These are phyloP conservation scores for Gastrodia elata DNA, from an alignment of 106 monocot species.

Conservation along the genomic window DNA sequence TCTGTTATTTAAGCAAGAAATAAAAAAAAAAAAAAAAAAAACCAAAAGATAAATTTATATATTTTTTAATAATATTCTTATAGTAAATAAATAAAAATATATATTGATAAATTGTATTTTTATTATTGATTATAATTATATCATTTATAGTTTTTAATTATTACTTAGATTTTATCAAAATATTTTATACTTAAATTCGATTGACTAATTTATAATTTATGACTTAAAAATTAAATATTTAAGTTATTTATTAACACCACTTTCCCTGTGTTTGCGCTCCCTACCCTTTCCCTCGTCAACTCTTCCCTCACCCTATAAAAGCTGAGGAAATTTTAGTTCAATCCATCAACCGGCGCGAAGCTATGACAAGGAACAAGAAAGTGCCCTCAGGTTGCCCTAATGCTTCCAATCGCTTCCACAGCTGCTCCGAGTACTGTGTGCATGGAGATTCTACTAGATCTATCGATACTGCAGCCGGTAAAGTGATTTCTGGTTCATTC, in stretches of 20 bases:
- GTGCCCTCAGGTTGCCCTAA: constrained; percentile 26
- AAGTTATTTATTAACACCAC: not conserved
- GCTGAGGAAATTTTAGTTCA: not conserved
- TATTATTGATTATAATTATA: no score
- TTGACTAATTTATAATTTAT: no score
- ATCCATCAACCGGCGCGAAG: no score
- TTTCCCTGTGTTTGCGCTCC: not conserved
- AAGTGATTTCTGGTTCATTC: not conserved
- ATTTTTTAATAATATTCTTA: no score
- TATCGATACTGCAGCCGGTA: not conserved
- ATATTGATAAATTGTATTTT: no score
- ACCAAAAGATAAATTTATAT: no score
- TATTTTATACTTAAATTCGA: no score
- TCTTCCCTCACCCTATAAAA: not conserved
- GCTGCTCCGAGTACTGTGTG: constrained; percentile 26
- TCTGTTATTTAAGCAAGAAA: no score
- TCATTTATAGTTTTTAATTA: no score
- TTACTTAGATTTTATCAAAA: no score
- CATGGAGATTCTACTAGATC: not conserved
- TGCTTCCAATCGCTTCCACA: constrained; percentile 37
- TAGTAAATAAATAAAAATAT: no score
- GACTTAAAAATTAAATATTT: not conserved
- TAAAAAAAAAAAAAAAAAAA: no score
- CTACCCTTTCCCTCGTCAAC: not conserved
- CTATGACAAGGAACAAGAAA: constrained; percentile 13